Conservation (phyloP, 2,329 filamentous ascomycete genomes). For the Fusarium sp. region DNA sequence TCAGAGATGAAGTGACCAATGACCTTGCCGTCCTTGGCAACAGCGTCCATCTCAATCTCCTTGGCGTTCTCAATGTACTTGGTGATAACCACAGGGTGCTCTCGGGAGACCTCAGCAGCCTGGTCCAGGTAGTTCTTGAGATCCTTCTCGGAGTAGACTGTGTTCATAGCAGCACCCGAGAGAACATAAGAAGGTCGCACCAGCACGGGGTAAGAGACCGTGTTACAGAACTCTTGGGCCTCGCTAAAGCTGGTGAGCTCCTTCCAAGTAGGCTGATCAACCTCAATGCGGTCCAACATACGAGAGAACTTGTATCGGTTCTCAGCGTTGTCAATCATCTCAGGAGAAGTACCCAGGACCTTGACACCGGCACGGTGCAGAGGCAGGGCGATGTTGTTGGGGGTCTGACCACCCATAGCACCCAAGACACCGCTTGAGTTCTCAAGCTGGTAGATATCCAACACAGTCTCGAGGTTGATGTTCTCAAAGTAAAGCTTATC, state of each 20-base stretch:
- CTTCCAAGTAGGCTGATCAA: constrained; percentile 98
- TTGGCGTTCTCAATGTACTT: constrained; percentile 99
- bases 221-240: constrained; percentile 87
- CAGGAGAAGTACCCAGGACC: constrained; percentile 93
- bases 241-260: constrained; percentile 96
- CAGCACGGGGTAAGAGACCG: constrained; percentile 92
- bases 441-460: constrained; percentile 95
- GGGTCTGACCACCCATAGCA: constrained; percentile 97
- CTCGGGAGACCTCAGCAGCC: constrained; percentile 91
- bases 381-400: constrained; percentile 96
- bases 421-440: constrained; percentile 87
- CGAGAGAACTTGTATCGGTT: constrained; percentile 99
- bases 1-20: constrained; percentile 98
- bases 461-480: constrained; percentile 88
- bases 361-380: constrained; percentile 91
- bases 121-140: constrained; percentile 90
- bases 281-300: constrained; percentile 94
- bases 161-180: constrained; percentile 99
- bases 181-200: constrained; percentile 97
- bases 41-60: constrained; percentile 99
- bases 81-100: constrained; percentile 97
- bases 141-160: constrained; percentile 96
- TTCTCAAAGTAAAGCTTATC: constrained; percentile 97
- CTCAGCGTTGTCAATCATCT: constrained; percentile 98
- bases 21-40: constrained; percentile 89